Conservation (phyloP, 306 rosid genomes). For the Mimosa bimucronata region DNA sequence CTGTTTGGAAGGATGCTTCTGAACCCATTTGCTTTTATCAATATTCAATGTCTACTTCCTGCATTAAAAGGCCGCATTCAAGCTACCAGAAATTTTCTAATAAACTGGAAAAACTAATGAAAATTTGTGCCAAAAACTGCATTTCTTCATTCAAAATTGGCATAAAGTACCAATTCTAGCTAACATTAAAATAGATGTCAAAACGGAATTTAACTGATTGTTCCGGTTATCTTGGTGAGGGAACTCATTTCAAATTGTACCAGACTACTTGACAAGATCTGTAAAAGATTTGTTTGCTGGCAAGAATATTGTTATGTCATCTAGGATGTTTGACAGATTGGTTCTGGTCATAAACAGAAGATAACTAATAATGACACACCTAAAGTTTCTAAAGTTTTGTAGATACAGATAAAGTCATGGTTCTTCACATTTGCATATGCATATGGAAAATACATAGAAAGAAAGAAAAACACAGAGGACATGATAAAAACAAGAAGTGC, state of each 20-base stretch:
- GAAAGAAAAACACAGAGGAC: not conserved
- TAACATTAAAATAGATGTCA: not conserved
- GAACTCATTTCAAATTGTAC: not conserved
- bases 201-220: not conserved
- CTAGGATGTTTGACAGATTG: not conserved
- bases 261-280: not conserved
- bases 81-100: not conserved
- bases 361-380: not conserved
- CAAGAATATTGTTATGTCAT: not conserved
- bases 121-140: not conserved
- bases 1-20: conserved; percentile 57
- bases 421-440: not conserved
- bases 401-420: not conserved
- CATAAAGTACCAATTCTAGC: not conserved
- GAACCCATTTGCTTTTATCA: conserved; percentile 56
- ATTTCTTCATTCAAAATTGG: not conserved
- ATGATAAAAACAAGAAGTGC: not conserved
- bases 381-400: not conserved
- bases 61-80: conserved; percentile 29
- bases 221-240: not conserved
- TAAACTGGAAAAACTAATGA: not conserved
- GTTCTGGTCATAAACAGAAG: not conserved
- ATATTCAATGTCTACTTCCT: conserved; percentile 40
- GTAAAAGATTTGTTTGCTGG: not conserved
- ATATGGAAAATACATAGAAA: not conserved